Base-by-base conservation (phyloP, 306 rosid genomes). In the Castanea crenata region DNA sequence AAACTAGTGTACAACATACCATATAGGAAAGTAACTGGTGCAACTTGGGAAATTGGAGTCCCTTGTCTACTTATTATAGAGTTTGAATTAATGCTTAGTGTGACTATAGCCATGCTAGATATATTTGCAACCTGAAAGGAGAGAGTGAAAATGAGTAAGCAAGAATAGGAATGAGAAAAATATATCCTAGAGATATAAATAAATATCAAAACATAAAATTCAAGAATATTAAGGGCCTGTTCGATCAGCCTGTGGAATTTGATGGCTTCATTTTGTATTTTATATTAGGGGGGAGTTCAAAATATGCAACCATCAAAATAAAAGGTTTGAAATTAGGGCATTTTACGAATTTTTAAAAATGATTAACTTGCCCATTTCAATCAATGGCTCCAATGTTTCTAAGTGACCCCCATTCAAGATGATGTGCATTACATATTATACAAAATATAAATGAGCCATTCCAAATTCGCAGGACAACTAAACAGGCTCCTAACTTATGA, bases 1-100 rank as follows among this genome's bases (percentile, higher is more conserved):
- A 65, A 32, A 65, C 71, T 16, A 31, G 34, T 32, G 65, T 75
- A 78, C 61, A 54, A 77, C 51, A 18, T 92, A 92, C 98, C 99
- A 64, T 85, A 91, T 69, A 92, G 90, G 81, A 94, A 94, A 76
- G 93, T 87, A 81, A 89, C 87, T 41, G 97, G 93, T 21, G 90
- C 54, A 85, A 81, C 80, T 76, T 92, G 89, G 85, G 97, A 85
- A 87, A 90, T 89, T 76, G 77, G 90, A 84, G 90, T 92, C 79
- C 95, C 92, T 74, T 87, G 97, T 86, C 95, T 84, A 85, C 89
- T 86, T 84, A 91, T 78, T 69, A 92, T 84, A 54, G 85, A 88
- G 76, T 84, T 79, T 19, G 97, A 83, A 82, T 89, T 74, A 80
- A 92, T 82, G 65, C 81, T 72, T 76, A 88, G 88, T 31, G 97